phyloP scores from a whole-genome alignment of 1,284 basidiomycete species.

The Moesziomyces parantarcticus region DNA sequence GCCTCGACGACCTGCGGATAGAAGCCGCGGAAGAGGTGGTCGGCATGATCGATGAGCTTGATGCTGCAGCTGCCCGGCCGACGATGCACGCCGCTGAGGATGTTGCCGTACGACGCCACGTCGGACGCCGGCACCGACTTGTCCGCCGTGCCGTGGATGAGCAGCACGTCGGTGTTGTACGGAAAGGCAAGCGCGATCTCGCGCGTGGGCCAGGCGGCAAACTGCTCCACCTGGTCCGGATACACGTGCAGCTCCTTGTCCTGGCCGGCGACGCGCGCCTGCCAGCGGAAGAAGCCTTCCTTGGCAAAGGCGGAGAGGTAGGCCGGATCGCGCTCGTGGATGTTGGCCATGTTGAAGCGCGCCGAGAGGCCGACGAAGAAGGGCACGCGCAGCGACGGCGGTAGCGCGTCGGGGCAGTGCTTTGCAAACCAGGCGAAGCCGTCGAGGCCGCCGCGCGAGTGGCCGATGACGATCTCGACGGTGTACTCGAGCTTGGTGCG shows the following conservation, averaged over 20 bases:
- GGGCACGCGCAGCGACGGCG: conserved; percentile 61
- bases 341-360: conserved; percentile 54
- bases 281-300: conserved; percentile 54
- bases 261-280: conserved; percentile 50
- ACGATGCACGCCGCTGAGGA: conserved; percentile 19
- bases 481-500: conserved; percentile 33
- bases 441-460: conserved; percentile 36
- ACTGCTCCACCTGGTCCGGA: conserved; percentile 50
- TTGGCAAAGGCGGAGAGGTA: conserved; percentile 44
- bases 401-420: conserved; percentile 35
- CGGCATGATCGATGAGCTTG: conserved; percentile 52
- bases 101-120: conserved; percentile 44
- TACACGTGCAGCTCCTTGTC: conserved; percentile 44
- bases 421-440: conserved; percentile 42
- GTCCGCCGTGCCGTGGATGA: conserved; percentile 55
- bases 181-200: conserved; percentile 44
- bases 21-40: conserved; percentile 52
- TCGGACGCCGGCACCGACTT: conserved; percentile 52
- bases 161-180: conserved; percentile 47
- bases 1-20: conserved; percentile 53
- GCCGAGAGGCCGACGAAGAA: conserved; percentile 71
- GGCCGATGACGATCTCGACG: conserved; percentile 35
- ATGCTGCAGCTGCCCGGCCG: conserved; percentile 40
- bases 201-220: conserved; percentile 44
- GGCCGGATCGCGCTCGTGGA: conserved; percentile 44